Evolutionary conservation across 768 basidiomycete species (phyloP).

Genomic region (Crucibulum laeve): DNA sequence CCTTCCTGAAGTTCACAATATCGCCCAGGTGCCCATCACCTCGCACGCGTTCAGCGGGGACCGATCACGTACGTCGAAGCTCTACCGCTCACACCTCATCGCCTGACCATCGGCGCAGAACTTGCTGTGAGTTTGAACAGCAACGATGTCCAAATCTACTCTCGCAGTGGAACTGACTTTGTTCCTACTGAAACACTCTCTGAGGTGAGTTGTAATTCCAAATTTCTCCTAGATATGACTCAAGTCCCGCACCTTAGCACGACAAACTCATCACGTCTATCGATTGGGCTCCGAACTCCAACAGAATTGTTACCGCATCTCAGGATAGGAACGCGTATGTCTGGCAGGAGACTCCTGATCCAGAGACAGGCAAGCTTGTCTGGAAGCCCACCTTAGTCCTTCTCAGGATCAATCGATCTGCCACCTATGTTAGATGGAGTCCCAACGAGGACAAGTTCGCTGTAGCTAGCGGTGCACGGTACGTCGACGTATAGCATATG

Average conservation of each 20-base stretch:
- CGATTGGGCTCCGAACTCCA: slow-evolving; percentile 96
- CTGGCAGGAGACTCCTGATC: slow-evolving; percentile 82
- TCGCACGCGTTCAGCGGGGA: slow-evolving; percentile 90
- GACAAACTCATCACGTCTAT: slow-evolving; percentile 98
- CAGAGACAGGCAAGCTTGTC: slow-evolving; percentile 58
- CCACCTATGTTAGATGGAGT: slow-evolving; percentile 94
- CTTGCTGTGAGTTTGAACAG: slow-evolving; percentile 89
- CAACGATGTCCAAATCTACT: slow-evolving; percentile 82
- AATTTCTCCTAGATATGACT: not conserved
- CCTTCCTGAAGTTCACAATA: slow-evolving; percentile 73
- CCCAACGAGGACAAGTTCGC: slow-evolving; percentile 99
- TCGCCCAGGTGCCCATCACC: slow-evolving; percentile 83
- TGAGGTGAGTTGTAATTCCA: slow-evolving; percentile 53
- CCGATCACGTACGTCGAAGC: slow-evolving; percentile 79
- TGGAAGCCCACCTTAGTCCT: slow-evolving; percentile 99
- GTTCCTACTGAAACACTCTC: slow-evolving; percentile 69
- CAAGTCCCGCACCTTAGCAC: slow-evolving; percentile 50
- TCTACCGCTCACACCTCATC: not conserved
- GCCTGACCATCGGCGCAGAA: slow-evolving; percentile 59
- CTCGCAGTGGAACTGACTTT: slow-evolving; percentile 66
- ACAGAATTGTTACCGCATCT: slow-evolving; percentile 97
- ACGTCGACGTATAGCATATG: slow-evolving; percentile 7
- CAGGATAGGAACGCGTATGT: slow-evolving; percentile 99
- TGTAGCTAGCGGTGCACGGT: slow-evolving; percentile 95
- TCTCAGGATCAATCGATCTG: slow-evolving; percentile 91